Percentiles rank a stretch among this genome's conserved stretches.
Conservation (phyloP, 768 basidiomycete species). For the Rhodotorula diobovata region DNA sequence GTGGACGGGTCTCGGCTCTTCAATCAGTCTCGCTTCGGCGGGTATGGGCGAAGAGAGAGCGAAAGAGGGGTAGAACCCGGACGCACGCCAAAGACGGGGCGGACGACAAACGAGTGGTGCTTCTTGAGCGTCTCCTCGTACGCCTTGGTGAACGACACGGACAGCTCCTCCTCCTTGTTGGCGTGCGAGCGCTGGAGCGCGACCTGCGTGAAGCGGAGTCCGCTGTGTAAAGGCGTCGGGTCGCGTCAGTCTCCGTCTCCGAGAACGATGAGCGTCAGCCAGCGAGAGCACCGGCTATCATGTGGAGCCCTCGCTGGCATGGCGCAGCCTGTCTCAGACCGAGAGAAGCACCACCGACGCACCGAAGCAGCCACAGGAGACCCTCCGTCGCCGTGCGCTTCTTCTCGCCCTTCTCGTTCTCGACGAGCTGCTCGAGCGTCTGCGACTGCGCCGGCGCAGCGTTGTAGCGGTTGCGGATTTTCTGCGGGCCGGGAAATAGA, state of each 20-base stretch:
- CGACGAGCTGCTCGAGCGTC: conserved; percentile 78
- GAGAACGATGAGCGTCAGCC: too few species aligned
- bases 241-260: background rate
- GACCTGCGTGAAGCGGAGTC: conserved; percentile 79
- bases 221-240: conserved; percentile 52
- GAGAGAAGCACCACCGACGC: conserved; percentile 3
- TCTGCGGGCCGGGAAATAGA: conserved; percentile 56
- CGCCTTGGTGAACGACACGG: conserved; percentile 67
- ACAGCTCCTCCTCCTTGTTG: conserved; percentile 64
- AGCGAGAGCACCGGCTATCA: too few species aligned
- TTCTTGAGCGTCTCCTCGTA: conserved; percentile 79
- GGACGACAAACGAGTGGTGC: conserved; percentile 72
- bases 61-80: conserved; percentile 39
- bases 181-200: conserved; percentile 68
- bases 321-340: too few species aligned
- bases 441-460: conserved; percentile 60
- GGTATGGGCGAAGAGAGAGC: conserved; percentile 65
- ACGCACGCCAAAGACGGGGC: conserved; percentile 56
- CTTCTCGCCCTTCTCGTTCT: conserved; percentile 78
- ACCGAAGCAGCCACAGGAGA: conserved; percentile 79
- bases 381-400: conserved; percentile 84
- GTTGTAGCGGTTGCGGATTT: conserved; percentile 77
- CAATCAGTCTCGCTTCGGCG: conserved; percentile 59
- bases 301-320: too few species aligned
- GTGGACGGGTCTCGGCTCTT: conserved; percentile 50